Conservation (phyloP, 345 rosid species). For the Geranium rotundifolium region DNA sequence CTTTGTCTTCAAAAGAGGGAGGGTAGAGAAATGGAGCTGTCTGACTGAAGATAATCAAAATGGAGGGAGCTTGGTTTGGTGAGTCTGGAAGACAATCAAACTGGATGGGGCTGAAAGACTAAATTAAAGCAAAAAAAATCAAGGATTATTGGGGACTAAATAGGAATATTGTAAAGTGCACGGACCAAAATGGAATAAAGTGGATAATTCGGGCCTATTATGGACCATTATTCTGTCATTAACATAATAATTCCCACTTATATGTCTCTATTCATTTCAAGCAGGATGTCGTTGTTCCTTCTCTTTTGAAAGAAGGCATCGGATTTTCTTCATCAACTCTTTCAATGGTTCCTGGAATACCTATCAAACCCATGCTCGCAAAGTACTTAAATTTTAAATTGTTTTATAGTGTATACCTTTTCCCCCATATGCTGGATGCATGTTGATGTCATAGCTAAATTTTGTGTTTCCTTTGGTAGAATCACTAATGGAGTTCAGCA, state of each 20-base stretch:
- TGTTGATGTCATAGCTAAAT: slow-evolving; percentile 7
- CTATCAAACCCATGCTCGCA: slow-evolving; percentile 93
- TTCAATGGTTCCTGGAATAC: slow-evolving; percentile 75
- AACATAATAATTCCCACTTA: not conserved
- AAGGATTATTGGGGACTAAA: no score
- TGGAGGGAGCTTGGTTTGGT: no score
- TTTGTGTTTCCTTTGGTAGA: slow-evolving; percentile 26
- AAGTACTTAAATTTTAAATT: slow-evolving; percentile 30
- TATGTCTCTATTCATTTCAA: slow-evolving; percentile 9
- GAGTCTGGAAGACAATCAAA: no score
- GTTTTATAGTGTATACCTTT: not conserved
- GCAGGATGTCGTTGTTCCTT: slow-evolving; percentile 72
- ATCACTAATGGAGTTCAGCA: slow-evolving; percentile 62
- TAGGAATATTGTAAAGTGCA: no score
- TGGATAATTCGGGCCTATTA: no score
- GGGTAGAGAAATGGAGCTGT: no score
- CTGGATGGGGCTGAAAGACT: no score
- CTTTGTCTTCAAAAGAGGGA: no score
- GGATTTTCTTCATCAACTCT: slow-evolving; percentile 57
- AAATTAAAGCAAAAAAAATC: no score
- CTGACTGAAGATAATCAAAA: no score
- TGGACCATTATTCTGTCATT: not conserved
- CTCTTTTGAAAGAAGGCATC: slow-evolving; percentile 50
- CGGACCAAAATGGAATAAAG: no score
- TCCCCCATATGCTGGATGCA: not conserved